Conservation (phyloP, 75 land plant genomes). For the Pinus taeda region DNA sequence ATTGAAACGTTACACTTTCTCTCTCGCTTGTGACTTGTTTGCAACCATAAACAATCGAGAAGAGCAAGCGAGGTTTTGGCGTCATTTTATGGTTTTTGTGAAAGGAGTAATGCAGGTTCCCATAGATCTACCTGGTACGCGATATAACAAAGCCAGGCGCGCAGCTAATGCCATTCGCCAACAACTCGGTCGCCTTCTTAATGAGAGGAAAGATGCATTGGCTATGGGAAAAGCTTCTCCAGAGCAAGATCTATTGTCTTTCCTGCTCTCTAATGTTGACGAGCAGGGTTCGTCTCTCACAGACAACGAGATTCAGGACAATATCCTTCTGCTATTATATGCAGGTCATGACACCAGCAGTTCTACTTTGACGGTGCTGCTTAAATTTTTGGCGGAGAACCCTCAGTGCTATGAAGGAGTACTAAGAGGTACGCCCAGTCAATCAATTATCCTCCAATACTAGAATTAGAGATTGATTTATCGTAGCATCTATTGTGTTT, state of each 20-base stretch:
- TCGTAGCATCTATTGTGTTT: neutral
- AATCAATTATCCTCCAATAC: constrained; percentile 24
- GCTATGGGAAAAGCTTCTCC: constrained; percentile 7
- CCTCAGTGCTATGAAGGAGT: constrained; percentile 8
- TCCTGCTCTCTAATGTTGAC: neutral
- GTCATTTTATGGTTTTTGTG: neutral
- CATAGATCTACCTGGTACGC: constrained; percentile 35
- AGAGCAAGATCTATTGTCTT: constrained; percentile 30
- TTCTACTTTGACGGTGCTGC: neutral
- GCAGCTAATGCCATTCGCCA: constrained; percentile 1
- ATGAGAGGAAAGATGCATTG: constrained; percentile 22
- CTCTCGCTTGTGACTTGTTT: neutral
- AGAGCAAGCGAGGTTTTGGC: neutral
- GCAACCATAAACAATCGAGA: constrained; percentile 15
- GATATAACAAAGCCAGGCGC: constrained; percentile 20
- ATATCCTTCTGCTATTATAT: constrained; percentile 14
- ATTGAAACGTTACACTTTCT: neutral
- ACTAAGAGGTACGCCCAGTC: constrained; percentile 23
- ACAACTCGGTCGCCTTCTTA: neutral
- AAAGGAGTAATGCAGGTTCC: constrained; percentile 25
- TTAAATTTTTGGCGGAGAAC: constrained; percentile 12
- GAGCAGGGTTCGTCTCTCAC: neutral
- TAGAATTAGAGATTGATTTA: constrained; percentile 3
- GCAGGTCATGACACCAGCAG: constrained; percentile 22
- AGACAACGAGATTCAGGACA: constrained; percentile 21